Evolutionary conservation across 768 basidiomycete species (phyloP), one percentile per base, ranked within the genome.

Genomic region (Flagelloscypha sp.): DNA sequence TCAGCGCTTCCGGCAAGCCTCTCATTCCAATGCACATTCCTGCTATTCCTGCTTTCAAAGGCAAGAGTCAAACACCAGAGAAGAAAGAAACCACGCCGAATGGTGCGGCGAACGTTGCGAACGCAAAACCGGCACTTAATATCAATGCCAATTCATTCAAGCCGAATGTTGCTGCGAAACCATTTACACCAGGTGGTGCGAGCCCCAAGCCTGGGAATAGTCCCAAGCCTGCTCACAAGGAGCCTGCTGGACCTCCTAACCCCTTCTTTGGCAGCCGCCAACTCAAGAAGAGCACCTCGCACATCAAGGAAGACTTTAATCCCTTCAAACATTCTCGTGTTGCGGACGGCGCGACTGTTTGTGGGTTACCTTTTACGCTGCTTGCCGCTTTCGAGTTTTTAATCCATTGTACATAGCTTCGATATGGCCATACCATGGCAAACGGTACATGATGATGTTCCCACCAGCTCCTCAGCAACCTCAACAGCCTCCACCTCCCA

Each of bases 271-370:
- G 90, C 20, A 66, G 75, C 20, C 80, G 83, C 23, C 55, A 65
- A 13, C 73, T 79, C 55, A 89, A 89, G 70, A 86, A 84, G 61
- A 72, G 68, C 36, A 51, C 70, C 3, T 68, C 75, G 16, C 83
- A 88, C 53, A 74, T 94, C 57, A 88, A 94, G 62, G 89, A 95
- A 48, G 94, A 97, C 53, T 99, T 99, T 55, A 95, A 93, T 56
- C 92, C 94, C 11, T 95, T 94, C 75, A 88, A 87, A 61, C 76
- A 82, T 49, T 73, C 74, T 52, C 87, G 87, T 55, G 78, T 90
- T 18, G 72, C 66, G 6, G 86, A 87, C 36, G 75, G 90, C 6
- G 59, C 72, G 17, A 70, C 76, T 51, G 72, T 88, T 43, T 58
- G 90, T 93, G 54, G 48, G 89, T 74, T 10, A 17, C 24, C 5